These are phyloP conservation scores for Aulographum hederae DNA, from an alignment of 2,329 filamentous ascomycete genomes.

Conservation along the genomic window DNA sequence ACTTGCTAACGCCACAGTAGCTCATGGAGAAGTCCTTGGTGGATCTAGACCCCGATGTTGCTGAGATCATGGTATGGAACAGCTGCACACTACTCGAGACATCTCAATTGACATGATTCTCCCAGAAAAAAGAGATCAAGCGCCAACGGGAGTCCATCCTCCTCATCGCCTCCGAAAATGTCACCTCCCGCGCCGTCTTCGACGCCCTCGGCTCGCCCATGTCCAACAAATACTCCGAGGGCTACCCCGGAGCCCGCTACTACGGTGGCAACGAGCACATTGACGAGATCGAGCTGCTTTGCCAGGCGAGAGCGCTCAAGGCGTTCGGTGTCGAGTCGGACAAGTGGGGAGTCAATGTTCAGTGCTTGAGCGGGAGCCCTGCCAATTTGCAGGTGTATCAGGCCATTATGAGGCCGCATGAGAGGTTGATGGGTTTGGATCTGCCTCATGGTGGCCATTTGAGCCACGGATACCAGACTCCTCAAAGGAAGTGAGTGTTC, in stretches of 20 bases:
- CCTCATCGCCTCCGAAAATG: constrained; percentile 20
- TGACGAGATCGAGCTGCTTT: constrained; percentile 73
- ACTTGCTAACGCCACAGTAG: constrained; percentile 32
- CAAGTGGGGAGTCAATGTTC: constrained; percentile 95
- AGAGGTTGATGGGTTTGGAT: constrained; percentile 91
- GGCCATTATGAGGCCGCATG: constrained; percentile 88
- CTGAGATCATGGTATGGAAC: constrained; percentile 72
- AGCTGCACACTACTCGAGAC: constrained; percentile 7
- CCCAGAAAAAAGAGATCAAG: constrained; percentile 76
- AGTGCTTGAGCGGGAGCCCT: constrained; percentile 68
- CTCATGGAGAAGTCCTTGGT: constrained; percentile 91
- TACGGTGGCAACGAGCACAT: constrained; percentile 97
- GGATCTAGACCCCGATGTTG: constrained; percentile 85
- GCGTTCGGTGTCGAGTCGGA: constrained; percentile 67
- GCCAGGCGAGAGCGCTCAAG: constrained; percentile 76
- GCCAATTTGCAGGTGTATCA: constrained; percentile 98
- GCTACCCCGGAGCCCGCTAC: constrained; percentile 89
- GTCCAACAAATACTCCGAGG: constrained; percentile 95
- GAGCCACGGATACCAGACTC: constrained; percentile 94
- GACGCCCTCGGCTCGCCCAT: constrained; percentile 32
- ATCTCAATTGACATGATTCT: no score
- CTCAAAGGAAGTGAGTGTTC: constrained; percentile 59
- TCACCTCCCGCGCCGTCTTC: constrained; percentile 19
- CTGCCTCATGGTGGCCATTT: constrained; percentile 88
- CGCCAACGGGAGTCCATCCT: constrained; percentile 97